Percentiles rank a stretch among this genome's conserved stretches.
Evolutionary conservation across 208 protist species (phyloP).

Genomic region (Leishmania turanica): DNA sequence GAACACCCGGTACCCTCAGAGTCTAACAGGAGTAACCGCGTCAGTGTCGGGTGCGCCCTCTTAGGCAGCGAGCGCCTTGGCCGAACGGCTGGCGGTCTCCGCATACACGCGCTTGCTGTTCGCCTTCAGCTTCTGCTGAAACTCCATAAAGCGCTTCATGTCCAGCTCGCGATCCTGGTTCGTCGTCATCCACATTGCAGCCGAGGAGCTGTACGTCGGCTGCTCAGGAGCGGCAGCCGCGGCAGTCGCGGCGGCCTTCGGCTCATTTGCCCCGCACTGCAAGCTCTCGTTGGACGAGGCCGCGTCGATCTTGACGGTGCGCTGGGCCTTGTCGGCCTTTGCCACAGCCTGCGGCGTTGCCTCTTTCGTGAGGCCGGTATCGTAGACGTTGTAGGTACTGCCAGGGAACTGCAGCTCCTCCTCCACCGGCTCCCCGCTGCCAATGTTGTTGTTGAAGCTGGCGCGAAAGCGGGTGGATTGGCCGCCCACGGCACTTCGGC

Average conservation of each 20-base stretch:
- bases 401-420: conserved; percentile 71
- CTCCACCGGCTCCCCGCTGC: conserved; percentile 40
- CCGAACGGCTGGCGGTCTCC: conserved; percentile 29
- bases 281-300: conserved; percentile 27
- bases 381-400: conserved; percentile 83
- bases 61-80: conserved; percentile 25
- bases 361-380: conserved; percentile 7
- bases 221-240: conserved; percentile 13
- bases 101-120: conserved; percentile 72
- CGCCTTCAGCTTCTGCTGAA: conserved; percentile 62
- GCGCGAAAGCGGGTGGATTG: conserved; percentile 34
- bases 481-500: not conserved
- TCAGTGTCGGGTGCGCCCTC: not conserved
- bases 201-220: conserved; percentile 44
- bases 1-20: not conserved
- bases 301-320: conserved; percentile 20
- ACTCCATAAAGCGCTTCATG: conserved; percentile 78
- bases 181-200: conserved; percentile 81
- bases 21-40: not conserved
- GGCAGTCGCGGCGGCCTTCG: not conserved
- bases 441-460: conserved; percentile 72
- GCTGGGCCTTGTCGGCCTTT: conserved; percentile 11
- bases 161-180: conserved; percentile 75
- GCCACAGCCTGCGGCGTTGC: conserved; percentile 3
- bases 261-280: conserved; percentile 21